Evolutionary conservation across 1,284 basidiomycete species (phyloP), one percentile per base, ranked within the genome.

Genomic region (Cryptococcus floricola): DNA sequence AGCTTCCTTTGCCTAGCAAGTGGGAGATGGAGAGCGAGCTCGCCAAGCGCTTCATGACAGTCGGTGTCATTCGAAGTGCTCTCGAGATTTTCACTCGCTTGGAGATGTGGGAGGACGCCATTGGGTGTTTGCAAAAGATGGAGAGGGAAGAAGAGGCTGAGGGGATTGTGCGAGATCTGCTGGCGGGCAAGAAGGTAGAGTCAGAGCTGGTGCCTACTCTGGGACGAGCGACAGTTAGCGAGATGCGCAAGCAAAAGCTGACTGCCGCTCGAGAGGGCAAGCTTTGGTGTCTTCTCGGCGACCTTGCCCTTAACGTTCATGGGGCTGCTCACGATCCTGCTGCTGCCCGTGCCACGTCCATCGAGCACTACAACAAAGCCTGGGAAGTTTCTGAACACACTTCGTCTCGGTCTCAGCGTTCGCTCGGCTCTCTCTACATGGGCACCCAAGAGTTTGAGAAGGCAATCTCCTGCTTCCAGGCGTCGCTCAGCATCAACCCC

Each of bases 81-180:
- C 79, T 96, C 50, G 91, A 89, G 73, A 92, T 96, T 56, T 97
- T 92, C 71, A 88, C 91, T 74, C 82, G 89, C 45, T 80, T 95
- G 56, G 91, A 97, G 78, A 92, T 96, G 91, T 97, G 92, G 92
- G 93, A 95, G 77, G 89, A 96, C 61, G 92, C 88, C 8, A 90
- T 91, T 27, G 81, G 83, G 59, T 96, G 93, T 73, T 88, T 87
- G 80, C 85, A 87, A 60, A 80, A 85, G 27, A 82, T 94, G 76
- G 93, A 94, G 63, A 80, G 83, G 56, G 83, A 83, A 12, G 88
- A 88, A 55, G 85, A 85, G 68, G 94, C 86, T 1, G 81, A 91
- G 58, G 73, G 80, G 1, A 84, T 96, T 68, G 89, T 96, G 25
- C 82, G 83, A 27, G 91, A 94, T 70, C 79, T 97, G 12, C 78